Evolutionary conservation across 768 basidiomycete species (phyloP), one percentile per base, ranked within the genome.

Genomic region (Tylopilus balloui): DNA sequence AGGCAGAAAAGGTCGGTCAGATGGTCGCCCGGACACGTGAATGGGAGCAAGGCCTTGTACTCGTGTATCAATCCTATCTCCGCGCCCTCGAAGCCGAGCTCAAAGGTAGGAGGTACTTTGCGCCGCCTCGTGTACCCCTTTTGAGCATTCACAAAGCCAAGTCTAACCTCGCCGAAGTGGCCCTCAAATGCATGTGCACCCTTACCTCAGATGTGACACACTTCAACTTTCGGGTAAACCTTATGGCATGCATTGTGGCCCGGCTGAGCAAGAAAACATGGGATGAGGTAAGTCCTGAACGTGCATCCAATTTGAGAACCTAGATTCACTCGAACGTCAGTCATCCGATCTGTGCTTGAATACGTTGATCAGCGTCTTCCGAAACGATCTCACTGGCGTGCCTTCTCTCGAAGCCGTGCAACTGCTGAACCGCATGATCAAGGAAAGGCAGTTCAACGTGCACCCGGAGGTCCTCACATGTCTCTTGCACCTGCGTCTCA

Each of bases 141-240:
- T 53, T 65, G 57, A 58, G 21, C 51, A 52, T 61, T 45, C 50
- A 51, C 55, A 35, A 55, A 92, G 85, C 73, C 31, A 86, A 78
- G 57, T 80, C 73, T 47, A 81, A 82, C 44, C 68, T 93, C 15
- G 74, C 81, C 21, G 81, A 84, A 45, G 67, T 83, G 9, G 80
- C 86, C 41, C 74, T 98, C 45, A 84, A 80, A 62, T 91, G 86
- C 69, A 86, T 98, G 78, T 94, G 93, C 69, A 85, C 85, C 6
- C 75, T 98, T 37, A 72, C 92, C 21, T 76, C 78, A 17, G 84
- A 91, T 62, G 81, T 84, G 53, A 88, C 91, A 13, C 93, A 98
- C 70, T 99, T 99, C 81, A 99, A 98, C 72, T 98, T 97, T 68
- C 82, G 89, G 38, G 76, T 81, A 56, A 96, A 98, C 71, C 78